A percentile compares a stretch with the other conserved stretches of the same genome.
Evolutionary conservation across 2,329 filamentous ascomycete species (phyloP).

Genomic region (Alternaria viburni): DNA sequence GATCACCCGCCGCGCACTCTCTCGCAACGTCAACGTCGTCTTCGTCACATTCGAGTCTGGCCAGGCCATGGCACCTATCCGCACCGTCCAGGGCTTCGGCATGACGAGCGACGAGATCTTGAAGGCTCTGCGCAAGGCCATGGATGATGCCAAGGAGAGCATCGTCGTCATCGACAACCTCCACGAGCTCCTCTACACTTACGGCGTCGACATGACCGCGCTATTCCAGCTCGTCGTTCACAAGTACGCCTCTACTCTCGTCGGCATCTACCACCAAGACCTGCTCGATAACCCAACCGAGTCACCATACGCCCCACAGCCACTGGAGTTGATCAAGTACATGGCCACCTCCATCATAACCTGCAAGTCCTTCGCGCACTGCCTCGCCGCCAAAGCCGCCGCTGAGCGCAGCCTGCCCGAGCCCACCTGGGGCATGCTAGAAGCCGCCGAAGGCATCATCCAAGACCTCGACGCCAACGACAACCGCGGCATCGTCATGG

Average conservation of each 20-base stretch:
- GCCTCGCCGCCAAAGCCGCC: conserved; percentile 76
- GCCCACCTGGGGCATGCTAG: conserved; percentile 78
- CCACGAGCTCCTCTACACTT: conserved; percentile 62
- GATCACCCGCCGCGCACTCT: conserved; percentile 70
- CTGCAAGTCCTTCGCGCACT: conserved; percentile 74
- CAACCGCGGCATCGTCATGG: conserved; percentile 69
- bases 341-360: conserved; percentile 87
- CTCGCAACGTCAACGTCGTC: conserved; percentile 67
- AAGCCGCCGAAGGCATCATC: conserved; percentile 79
- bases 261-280: conserved; percentile 84
- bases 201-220: conserved; percentile 60
- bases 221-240: conserved; percentile 71
- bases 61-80: conserved; percentile 67
- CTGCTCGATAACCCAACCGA: conserved; percentile 58
- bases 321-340: conserved; percentile 76
- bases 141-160: conserved; percentile 33
- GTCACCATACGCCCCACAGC: conserved; percentile 54
- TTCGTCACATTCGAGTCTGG: conserved; percentile 81
- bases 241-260: conserved; percentile 70
- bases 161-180: conserved; percentile 83
- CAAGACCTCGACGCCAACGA: conserved; percentile 67
- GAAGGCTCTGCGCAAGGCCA: conserved; percentile 21
- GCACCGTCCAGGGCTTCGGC: conserved; percentile 69
- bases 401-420: conserved; percentile 75
- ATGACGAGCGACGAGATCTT: conserved; percentile 63